Conservation (phyloP, 805 yeast genomes). For the Candida patagonica region DNA sequence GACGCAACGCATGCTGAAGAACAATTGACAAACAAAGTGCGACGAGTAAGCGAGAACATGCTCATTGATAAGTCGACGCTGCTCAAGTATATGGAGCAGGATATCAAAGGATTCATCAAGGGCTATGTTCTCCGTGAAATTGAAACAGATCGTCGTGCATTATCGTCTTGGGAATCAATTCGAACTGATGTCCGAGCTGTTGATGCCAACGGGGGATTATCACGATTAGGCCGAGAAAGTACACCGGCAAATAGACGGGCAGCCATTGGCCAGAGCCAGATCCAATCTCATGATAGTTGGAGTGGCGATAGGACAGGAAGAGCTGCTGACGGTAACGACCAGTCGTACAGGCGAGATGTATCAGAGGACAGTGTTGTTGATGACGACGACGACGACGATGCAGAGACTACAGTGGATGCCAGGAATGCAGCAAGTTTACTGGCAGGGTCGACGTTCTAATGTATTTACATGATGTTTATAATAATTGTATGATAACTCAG, state of each 20-base stretch:
- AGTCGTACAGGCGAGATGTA: not conserved
- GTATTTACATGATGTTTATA: too few species aligned
- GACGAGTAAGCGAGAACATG: slow-evolving; percentile 80
- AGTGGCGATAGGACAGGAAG: slow-evolving; percentile 39
- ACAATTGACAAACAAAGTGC: slow-evolving; percentile 64
- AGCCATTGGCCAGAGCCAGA: slow-evolving; percentile 34
- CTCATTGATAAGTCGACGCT: slow-evolving; percentile 59
- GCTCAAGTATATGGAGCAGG: slow-evolving; percentile 46
- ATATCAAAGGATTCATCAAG: slow-evolving; percentile 45
- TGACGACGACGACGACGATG: slow-evolving; percentile 15
- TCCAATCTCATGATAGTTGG: slow-evolving; percentile 48
- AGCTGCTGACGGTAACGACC: slow-evolving; percentile 9
- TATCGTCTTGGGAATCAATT: slow-evolving; percentile 62
- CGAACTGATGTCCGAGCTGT: slow-evolving; percentile 65
- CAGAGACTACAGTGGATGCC: slow-evolving; percentile 53
- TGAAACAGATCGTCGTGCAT: slow-evolving; percentile 75
- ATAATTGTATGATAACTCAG: not conserved
- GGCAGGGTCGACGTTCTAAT: slow-evolving; percentile 59
- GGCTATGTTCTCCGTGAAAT: slow-evolving; percentile 60
- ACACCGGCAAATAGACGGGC: slow-evolving; percentile 30
- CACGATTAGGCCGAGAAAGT: slow-evolving; percentile 70
- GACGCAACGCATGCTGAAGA: slow-evolving; percentile 70
- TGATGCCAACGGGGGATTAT: slow-evolving; percentile 70
- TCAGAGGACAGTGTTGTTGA: slow-evolving; percentile 2
- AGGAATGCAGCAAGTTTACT: slow-evolving; percentile 73